Conservation (phyloP, 2,329 filamentous ascomycete genomes). For the Trichoderma guizhouense region DNA sequence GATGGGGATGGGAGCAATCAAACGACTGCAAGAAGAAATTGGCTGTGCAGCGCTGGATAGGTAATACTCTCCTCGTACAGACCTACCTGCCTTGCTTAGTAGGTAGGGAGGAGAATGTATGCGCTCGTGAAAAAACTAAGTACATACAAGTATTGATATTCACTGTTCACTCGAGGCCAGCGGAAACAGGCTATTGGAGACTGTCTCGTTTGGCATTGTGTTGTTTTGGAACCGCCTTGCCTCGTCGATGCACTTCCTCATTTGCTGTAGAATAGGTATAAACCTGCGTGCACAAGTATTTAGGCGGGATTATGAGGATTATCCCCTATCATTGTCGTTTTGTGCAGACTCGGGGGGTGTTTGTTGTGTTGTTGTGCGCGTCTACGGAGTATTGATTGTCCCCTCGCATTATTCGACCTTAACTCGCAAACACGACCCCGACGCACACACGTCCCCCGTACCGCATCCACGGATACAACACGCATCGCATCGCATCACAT, state of each 20-base stretch:
- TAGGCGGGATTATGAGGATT: neutral
- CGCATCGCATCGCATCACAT: neutral
- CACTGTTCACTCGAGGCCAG: neutral
- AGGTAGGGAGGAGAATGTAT: neutral
- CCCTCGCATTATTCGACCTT: neutral
- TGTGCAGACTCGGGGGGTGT: neutral
- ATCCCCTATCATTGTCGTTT: neutral
- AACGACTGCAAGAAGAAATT: neutral
- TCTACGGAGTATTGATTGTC: neutral
- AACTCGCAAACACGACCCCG: slow-evolving; percentile 8
- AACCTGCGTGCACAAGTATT: neutral
- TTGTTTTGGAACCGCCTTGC: slow-evolving; percentile 11
- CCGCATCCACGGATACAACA: neutral
- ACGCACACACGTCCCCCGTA: slow-evolving; percentile 1
- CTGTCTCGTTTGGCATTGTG: slow-evolving; percentile 14
- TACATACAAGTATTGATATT: neutral
- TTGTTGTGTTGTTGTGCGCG: slow-evolving; percentile 9
- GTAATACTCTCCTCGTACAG: neutral
- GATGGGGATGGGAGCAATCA: neutral
- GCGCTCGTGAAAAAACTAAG: neutral
- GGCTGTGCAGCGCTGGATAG: neutral
- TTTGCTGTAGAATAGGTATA: neutral
- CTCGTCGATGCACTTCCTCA: neutral
- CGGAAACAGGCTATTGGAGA: neutral
- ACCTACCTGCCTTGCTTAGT: too few relatives aligned